phyloP scores from a whole-genome alignment of 2,329 filamentous ascomycete genomes.

The Phaeoacremonium minimum region DNA sequence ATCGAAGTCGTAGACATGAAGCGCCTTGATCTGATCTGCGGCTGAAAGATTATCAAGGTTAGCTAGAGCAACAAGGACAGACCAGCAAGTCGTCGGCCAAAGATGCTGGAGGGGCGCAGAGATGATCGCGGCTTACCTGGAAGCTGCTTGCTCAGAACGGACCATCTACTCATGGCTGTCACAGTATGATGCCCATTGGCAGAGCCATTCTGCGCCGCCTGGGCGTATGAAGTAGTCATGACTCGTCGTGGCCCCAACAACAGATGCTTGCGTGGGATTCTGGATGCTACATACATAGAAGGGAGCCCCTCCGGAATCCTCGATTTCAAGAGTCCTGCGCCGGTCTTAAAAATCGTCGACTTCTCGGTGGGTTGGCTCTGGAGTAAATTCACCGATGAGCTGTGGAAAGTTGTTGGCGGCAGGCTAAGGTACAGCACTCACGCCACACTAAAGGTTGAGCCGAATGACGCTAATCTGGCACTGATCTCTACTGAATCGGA shows the following conservation, averaged over 20 bases:
- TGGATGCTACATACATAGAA: not conserved
- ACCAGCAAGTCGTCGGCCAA: no score
- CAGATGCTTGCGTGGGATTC: not conserved
- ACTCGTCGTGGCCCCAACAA: not conserved
- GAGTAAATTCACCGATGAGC: no score
- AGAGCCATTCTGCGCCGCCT: constrained; percentile 1
- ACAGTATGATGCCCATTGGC: constrained; percentile 7
- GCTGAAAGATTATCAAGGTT: constrained; percentile 29
- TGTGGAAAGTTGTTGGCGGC: no score
- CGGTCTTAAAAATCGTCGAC: no score
- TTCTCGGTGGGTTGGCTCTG: no score
- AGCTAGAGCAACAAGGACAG: not conserved
- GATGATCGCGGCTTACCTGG: constrained; percentile 4
- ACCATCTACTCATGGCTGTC: constrained; percentile 12
- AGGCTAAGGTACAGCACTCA: no score
- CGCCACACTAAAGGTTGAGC: no score
- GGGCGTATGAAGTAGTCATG: constrained; percentile 2
- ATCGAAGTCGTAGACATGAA: constrained; percentile 98
- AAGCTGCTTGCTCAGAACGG: constrained; percentile 8
- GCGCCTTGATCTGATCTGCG: constrained; percentile 64
- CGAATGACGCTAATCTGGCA: no score
- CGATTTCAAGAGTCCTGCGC: no score
- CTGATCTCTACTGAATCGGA: no score
- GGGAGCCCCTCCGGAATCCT: no score
- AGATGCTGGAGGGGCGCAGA: not conserved